Evolutionary conservation across 1,139 yeast species (phyloP).

Genomic region (Sugiyamaella sp.): DNA sequence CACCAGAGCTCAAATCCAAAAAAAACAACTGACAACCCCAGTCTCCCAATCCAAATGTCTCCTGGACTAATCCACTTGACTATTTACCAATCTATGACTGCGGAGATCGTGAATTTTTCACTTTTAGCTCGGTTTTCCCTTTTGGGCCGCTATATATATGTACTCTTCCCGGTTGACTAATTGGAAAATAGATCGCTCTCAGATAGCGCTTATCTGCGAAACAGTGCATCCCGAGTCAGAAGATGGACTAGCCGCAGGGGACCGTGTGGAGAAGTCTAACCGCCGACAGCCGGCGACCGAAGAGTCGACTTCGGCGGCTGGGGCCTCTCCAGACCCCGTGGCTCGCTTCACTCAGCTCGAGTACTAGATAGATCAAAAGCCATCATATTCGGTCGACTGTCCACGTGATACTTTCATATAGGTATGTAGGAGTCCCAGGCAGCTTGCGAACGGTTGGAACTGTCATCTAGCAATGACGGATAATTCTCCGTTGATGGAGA

Average conservation of each 20-base stretch:
- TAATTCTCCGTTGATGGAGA: too few species aligned
- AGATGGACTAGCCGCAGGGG: not conserved
- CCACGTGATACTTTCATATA: too few species aligned
- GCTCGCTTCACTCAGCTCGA: not conserved
- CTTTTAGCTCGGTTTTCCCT: conserved; percentile 10
- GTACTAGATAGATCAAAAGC: too few species aligned
- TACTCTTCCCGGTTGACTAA: conserved; percentile 9
- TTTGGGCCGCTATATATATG: conserved; percentile 12
- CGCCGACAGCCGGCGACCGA: not conserved
- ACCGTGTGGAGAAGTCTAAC: not conserved
- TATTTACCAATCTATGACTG: too few species aligned
- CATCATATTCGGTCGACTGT: too few species aligned
- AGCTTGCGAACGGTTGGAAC: too few species aligned
- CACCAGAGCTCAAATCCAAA: too few species aligned
- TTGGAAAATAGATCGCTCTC: not conserved
- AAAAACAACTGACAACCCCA: too few species aligned
- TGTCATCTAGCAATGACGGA: too few species aligned
- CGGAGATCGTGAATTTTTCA: not conserved
- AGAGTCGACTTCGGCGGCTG: not conserved
- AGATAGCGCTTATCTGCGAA: conserved; percentile 6
- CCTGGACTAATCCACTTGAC: too few species aligned
- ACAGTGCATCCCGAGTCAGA: conserved; percentile 1
- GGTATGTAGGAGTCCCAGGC: too few species aligned
- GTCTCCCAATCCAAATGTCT: too few species aligned
- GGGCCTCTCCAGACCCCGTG: not conserved